Conservation (phyloP, 228 moss, liverwort and hornwort species). For the Sphagnum magellanicum region DNA sequence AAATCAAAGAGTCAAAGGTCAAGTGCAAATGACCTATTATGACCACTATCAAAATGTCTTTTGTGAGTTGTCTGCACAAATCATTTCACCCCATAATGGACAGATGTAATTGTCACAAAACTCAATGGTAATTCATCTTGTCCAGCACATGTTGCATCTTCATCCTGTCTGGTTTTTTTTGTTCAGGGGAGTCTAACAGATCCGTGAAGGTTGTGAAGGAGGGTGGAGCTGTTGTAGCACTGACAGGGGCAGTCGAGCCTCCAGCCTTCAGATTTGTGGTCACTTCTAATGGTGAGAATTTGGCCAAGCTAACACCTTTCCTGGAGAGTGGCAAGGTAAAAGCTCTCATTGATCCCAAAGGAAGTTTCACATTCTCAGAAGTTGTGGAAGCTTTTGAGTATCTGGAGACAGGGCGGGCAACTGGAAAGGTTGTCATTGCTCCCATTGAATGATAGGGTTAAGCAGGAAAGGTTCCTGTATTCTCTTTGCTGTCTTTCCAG, state of each 20-base stretch:
- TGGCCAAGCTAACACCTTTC: slow-evolving; percentile 49
- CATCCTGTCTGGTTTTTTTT: neutral
- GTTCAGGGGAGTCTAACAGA: slow-evolving; percentile 69
- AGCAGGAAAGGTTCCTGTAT: no score
- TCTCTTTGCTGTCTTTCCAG: no score
- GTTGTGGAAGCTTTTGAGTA: slow-evolving; percentile 72
- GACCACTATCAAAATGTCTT: no score
- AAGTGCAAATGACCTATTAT: no score
- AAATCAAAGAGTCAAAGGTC: no score
- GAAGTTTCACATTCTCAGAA: slow-evolving; percentile 58
- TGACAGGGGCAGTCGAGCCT: slow-evolving; percentile 62
- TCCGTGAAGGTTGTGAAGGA: slow-evolving; percentile 61
- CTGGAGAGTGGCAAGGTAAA: slow-evolving; percentile 74
- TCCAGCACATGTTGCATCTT: neutral
- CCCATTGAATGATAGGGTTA: slow-evolving; percentile 24
- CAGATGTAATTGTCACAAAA: no score
- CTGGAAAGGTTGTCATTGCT: slow-evolving; percentile 65
- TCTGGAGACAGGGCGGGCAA: slow-evolving; percentile 69
- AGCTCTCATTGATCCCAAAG: slow-evolving; percentile 59
- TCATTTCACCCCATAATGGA: no score
- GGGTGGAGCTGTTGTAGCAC: slow-evolving; percentile 41
- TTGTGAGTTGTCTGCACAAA: no score
- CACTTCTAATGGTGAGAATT: slow-evolving; percentile 51
- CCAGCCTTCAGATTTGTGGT: slow-evolving; percentile 65
- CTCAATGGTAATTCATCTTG: no score